A percentile compares a stretch with the other conserved stretches of the same genome.
Conservation (phyloP, 257 asterid genomes). For the Fraxinus americana region DNA sequence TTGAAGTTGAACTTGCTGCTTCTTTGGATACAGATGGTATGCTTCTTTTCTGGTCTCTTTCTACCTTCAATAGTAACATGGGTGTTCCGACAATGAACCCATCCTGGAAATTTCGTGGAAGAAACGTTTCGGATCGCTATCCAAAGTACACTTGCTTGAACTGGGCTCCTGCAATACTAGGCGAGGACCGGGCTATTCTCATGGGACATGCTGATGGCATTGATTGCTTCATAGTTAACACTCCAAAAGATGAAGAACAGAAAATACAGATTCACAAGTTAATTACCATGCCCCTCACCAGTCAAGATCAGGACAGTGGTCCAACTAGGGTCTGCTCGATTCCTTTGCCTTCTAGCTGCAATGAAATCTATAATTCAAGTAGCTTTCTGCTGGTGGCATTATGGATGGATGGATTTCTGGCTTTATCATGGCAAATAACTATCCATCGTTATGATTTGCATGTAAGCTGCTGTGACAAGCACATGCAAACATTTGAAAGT, state of each 20-base stretch:
- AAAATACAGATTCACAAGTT: conserved; percentile 43
- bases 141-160: conserved; percentile 73
- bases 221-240: conserved; percentile 62
- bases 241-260: conserved; percentile 39
- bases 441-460: conserved; percentile 52
- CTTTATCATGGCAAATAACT: conserved; percentile 83
- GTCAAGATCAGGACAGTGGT: conserved; percentile 45
- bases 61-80: conserved; percentile 53
- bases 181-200: conserved; percentile 56
- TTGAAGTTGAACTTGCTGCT: conserved; percentile 72
- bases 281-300: conserved; percentile 58
- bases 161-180: conserved; percentile 73
- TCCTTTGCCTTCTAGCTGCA: conserved; percentile 63
- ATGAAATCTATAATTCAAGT: conserved; percentile 49
- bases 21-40: conserved; percentile 75
- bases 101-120: conserved; percentile 61
- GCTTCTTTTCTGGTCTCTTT: conserved; percentile 77
- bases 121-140: conserved; percentile 38
- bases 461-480: conserved; percentile 39
- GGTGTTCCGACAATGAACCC: conserved; percentile 70
- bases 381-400: conserved; percentile 75
- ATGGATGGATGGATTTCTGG: conserved; percentile 69
- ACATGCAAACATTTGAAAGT: conserved; percentile 55
- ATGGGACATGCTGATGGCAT: conserved; percentile 81
- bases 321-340: conserved; percentile 60